Evolutionary conservation across 2,329 filamentous ascomycete genomes (phyloP), one percentile per base, ranked within the genome.

Genomic region (Dactylellina parvicollis): DNA sequence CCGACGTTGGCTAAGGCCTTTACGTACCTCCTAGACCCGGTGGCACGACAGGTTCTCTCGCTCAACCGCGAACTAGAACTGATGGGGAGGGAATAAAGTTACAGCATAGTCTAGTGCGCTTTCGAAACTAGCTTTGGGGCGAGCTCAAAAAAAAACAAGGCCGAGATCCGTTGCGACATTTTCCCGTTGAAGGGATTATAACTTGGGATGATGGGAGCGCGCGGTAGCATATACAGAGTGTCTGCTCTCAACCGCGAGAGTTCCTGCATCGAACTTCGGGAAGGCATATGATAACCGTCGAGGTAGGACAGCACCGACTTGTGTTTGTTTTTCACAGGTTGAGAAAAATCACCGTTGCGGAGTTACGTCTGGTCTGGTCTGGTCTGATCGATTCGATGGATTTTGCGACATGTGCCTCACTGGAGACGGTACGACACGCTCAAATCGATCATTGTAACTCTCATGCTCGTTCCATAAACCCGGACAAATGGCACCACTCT

Each of bases 401-500:
- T 12, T 12, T 40, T 40, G n/a, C n/a, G n/a, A 40, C 36, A 40
- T 18, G n/a, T 30, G 9, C 14, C 14, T 9, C 34, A 22, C n/a
- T 22, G 30, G 5, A 32, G n/a, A 44, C 44, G 28, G n/a, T 52
- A 14, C n/a, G 32, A 44, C 40, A 4, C 18, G 22, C 12, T n/a
- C 12, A 34, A 8, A 52, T 34, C n/a, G 18, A 34, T 14, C 3
- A 9, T 18, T 32, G 47, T 52, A 32, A 4, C 40, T 34, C n/a
- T 20, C 32, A 16, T 24, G 24, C 20, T 14, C 20, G 8, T 28
- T 22, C 44, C 24, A 3, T 34, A 36, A 47, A 54, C 24, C 55
- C 60, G 69, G 69, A 73, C 61, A 64, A 56, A 73, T 73, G 54
- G 60, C 69, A 54, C 61, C 59, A 52, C 56, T 38, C 61, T 54